Conservation (phyloP, 441 rosid genomes). For the Hura crepitans region DNA sequence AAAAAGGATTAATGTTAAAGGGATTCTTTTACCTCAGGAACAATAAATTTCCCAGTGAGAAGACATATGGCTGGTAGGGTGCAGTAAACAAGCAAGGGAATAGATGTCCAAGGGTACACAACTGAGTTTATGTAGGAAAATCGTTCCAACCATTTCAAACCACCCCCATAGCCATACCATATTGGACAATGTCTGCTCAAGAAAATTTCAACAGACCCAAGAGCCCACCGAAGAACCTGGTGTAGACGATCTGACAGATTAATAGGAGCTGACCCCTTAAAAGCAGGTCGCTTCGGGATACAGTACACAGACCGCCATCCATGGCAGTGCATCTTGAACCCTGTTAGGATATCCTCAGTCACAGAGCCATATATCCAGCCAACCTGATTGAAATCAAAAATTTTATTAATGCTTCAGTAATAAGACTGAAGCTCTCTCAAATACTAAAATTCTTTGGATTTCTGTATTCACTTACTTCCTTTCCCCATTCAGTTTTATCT, state of each 20-base stretch:
- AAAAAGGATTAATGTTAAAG: background rate
- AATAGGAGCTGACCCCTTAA: conserved; percentile 98
- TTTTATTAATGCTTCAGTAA: background rate
- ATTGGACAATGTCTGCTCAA: conserved; percentile 96
- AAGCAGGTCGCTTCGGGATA: conserved; percentile 78
- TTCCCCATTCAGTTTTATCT: conserved; percentile 98
- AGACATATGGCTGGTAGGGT: conserved; percentile 92
- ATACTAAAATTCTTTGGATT: background rate
- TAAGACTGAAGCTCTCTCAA: background rate
- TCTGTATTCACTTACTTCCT: conserved; percentile 54
- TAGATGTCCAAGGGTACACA: conserved; percentile 90
- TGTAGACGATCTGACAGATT: conserved; percentile 96
- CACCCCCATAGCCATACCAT: conserved; percentile 97
- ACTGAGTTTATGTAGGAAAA: conserved; percentile 86
- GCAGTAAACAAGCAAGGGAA: conserved; percentile 83
- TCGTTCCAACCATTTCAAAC: conserved; percentile 86
- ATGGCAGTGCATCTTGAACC: conserved; percentile 99
- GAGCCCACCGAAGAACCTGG: conserved; percentile 98
- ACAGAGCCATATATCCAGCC: conserved; percentile 99
- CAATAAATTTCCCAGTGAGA: conserved; percentile 92
- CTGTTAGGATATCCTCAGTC: conserved; percentile 94
- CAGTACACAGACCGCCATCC: conserved; percentile 99
- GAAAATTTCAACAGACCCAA: conserved; percentile 95
- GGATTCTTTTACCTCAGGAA: conserved; percentile 67
- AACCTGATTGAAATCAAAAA: conserved; percentile 43